Evolutionary conservation across 306 rosid species (phyloP), one percentile per base, ranked within the genome.

Genomic region (Quercus gilva): DNA sequence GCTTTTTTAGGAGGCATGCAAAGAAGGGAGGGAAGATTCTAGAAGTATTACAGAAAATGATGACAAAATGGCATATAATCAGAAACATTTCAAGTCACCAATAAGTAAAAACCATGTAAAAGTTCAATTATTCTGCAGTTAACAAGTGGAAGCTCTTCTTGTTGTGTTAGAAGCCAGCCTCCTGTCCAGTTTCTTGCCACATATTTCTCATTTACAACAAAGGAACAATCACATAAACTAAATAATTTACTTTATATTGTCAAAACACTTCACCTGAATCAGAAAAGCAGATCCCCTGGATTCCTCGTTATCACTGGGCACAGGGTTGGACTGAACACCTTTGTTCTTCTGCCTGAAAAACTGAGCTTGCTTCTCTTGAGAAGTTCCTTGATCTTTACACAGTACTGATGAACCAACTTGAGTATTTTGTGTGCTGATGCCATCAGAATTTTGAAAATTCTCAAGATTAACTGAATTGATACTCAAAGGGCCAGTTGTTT

Each of bases 201-300:
- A 33, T 21, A 74, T 68, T 35, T 59, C 56, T 55, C 28, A 58
- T 60, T 79, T 41, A 41, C 49, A 83, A 49, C 67, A 59, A 74
- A 41, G 74, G 55, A 73, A 77, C 75, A 70, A 59, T 49, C 51
- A 59, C 52, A 73, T 55, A 69, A 41, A 74, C 73, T 43, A 56
- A 55, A 69, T 41, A 14, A 79, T 6, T 60, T 72, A 18, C 35
- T 28, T 41, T 28, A 61, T 61, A 31, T 4, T 61, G 80, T 56
- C 43, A 64, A 82, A 76, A 23, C 41, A 77, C 76, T 18, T 81
- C 78, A 94, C 98, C 95, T 94, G 98, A 81, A 86, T 81, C 83
- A 94, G 89, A 80, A 94, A 94, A 43, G 81, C 87, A 37, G 92
- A 94, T 81, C 97, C 98, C 83, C 78, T 85, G 74, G 85, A 86